Evolutionary conservation across 306 rosid genomes (phyloP).

Genomic region (Erythrophleum fordii): DNA sequence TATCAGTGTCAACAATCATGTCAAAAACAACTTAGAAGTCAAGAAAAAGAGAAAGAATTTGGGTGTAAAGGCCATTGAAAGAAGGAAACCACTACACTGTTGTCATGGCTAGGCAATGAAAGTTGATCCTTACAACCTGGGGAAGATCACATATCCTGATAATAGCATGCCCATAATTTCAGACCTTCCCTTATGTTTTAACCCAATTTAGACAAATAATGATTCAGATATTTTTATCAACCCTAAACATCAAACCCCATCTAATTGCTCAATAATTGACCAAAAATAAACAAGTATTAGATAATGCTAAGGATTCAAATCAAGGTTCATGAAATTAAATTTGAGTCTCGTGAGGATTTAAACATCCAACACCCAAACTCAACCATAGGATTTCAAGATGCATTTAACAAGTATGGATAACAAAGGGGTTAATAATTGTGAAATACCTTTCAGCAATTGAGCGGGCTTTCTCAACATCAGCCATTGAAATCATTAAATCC

Average conservation of each 20-base stretch:
- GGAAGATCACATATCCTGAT: neutral
- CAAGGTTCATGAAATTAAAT: neutral
- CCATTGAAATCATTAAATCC: slow-evolving; percentile 76
- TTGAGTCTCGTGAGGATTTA: neutral
- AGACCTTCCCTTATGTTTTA: neutral
- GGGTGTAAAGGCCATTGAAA: neutral
- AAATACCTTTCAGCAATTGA: slow-evolving; percentile 85
- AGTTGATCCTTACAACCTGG: neutral
- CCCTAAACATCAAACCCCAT: too few species aligned
- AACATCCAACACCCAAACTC: slow-evolving; percentile 1
- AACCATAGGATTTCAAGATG: neutral
- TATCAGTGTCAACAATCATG: neutral
- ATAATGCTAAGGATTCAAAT: neutral
- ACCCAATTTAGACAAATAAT: neutral
- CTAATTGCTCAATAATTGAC: too few species aligned
- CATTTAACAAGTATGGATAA: neutral
- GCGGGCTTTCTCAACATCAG: slow-evolving; percentile 91
- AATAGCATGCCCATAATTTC: too few species aligned
- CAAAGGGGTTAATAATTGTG: neutral
- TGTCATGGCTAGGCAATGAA: neutral
- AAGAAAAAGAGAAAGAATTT: neutral
- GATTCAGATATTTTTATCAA: neutral
- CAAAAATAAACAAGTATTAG: too few species aligned
- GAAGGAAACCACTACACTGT: neutral
- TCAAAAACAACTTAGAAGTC: neutral